A percentile compares a stretch with the other conserved stretches of the same genome.
These are phyloP conservation scores for Sporothrix pallida DNA, from an alignment of 2,329 filamentous ascomycete species.

Conservation along the genomic window DNA sequence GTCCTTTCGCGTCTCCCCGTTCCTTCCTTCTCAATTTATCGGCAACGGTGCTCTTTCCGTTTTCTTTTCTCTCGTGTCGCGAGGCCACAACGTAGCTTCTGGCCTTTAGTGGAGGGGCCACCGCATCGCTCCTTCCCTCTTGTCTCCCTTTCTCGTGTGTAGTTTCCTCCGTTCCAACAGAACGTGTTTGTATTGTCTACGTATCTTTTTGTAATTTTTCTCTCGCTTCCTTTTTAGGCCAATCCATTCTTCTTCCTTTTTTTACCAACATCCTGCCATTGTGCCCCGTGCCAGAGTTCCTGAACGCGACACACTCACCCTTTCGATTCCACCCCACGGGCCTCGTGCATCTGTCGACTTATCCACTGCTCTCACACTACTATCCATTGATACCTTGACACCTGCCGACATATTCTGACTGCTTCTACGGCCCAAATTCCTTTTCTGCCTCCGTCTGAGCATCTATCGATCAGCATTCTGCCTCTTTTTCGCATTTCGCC, in stretches of 20 bases:
- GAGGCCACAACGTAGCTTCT: not conserved
- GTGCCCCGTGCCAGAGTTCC: not conserved
- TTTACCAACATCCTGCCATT: not conserved
- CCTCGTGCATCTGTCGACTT: slow-evolving; percentile 32
- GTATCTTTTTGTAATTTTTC: slow-evolving; percentile 19
- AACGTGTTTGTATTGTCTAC: not conserved
- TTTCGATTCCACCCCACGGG: slow-evolving; percentile 34
- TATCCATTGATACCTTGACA: slow-evolving; percentile 14
- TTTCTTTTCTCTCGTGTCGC: slow-evolving; percentile 13
- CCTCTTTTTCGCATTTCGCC: not conserved
- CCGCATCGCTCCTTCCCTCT: not conserved
- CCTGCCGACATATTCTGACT: not conserved
- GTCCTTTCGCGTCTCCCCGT: not conserved
- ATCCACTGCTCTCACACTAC: slow-evolving; percentile 9
- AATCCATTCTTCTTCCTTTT: not conserved
- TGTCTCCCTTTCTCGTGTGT: slow-evolving; percentile 8
- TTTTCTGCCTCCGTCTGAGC: not conserved
- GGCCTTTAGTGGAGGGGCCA: not conserved
- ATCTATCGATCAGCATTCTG: not conserved
- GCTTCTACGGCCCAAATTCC: slow-evolving; percentile 16
- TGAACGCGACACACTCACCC: slow-evolving; percentile 8
- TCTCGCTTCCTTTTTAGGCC: not conserved
- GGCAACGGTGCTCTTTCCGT: slow-evolving; percentile 19
- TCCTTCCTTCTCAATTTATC: not conserved
- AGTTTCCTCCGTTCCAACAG: not conserved